These are phyloP conservation scores for Lentinula lateritia DNA, from an alignment of 768 basidiomycete species.

Conservation along the genomic window DNA sequence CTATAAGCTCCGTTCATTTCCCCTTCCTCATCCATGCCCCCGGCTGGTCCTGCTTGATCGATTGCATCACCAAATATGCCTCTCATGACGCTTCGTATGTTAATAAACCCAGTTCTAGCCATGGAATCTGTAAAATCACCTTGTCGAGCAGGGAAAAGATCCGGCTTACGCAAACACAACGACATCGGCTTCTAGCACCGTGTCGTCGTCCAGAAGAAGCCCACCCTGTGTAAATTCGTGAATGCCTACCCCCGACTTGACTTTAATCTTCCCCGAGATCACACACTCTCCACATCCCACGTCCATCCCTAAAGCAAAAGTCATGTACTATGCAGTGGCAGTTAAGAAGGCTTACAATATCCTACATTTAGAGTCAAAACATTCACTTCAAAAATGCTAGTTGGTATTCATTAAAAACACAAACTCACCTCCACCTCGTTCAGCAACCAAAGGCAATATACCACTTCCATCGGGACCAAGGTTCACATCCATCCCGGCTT, in stretches of 20 bases:
- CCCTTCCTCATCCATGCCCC: conserved; percentile 25
- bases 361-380: neutral
- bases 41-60: conserved; percentile 15
- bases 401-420: neutral
- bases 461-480: conserved; percentile 29
- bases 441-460: conserved; percentile 19
- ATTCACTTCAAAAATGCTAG: neutral
- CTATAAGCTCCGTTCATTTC: conserved; percentile 22
- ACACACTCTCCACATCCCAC: conserved; percentile 48
- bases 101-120: conserved; percentile 21
- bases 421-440: conserved; percentile 26
- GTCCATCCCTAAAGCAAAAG: conserved; percentile 27
- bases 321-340: neutral
- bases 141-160: neutral
- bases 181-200: conserved; percentile 33
- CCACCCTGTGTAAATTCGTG: conserved; percentile 25
- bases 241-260: conserved; percentile 50
- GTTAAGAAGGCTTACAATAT: conserved; percentile 7
- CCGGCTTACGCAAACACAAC: conserved; percentile 37
- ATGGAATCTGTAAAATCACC: neutral
- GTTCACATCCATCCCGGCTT: conserved; percentile 31
- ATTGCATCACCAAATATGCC: conserved; percentile 21
- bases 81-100: conserved; percentile 16
- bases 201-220: conserved; percentile 32
- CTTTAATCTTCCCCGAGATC: conserved; percentile 47